Percentiles rank a stretch among this genome's conserved stretches.
Evolutionary conservation across 2,329 filamentous ascomycete genomes (phyloP).

Genomic region (Uncinocarpus reesii): DNA sequence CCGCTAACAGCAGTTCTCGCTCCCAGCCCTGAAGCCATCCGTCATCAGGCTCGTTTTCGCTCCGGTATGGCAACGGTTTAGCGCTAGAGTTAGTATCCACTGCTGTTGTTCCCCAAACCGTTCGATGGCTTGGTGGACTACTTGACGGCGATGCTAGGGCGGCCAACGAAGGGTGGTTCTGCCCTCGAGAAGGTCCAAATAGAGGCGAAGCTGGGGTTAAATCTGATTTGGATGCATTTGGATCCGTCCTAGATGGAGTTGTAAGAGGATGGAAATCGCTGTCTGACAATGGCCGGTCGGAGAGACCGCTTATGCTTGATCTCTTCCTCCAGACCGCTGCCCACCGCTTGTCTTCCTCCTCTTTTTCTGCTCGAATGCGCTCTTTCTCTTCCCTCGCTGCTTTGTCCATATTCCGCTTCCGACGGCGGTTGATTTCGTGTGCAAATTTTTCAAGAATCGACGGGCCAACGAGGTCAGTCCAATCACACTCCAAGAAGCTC

Average conservation of each 20-base stretch:
- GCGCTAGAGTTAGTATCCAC: constrained; percentile 52
- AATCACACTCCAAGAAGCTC: constrained; percentile 85
- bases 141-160: constrained; percentile 66
- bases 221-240: constrained; percentile 23
- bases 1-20: constrained; percentile 48
- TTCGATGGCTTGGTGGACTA: constrained; percentile 64
- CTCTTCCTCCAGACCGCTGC: constrained; percentile 56
- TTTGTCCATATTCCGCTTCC: constrained; percentile 72
- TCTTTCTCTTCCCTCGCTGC: constrained; percentile 79
- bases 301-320: constrained; percentile 38
- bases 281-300: constrained; percentile 42
- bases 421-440: constrained; percentile 63
- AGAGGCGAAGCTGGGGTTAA: constrained; percentile 36
- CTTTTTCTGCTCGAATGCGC: constrained; percentile 66
- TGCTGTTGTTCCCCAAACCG: constrained; percentile 83
- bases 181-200: constrained; percentile 28
- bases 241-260: constrained; percentile 20
- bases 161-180: constrained; percentile 30
- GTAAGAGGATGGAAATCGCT: constrained; percentile 58
- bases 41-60: constrained; percentile 49
- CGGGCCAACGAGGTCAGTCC: constrained; percentile 74
- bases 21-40: constrained; percentile 84
- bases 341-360: constrained; percentile 60
- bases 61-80: constrained; percentile 27
- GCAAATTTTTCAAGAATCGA: constrained; percentile 66